A percentile compares a stretch with the other conserved stretches of the same genome.
Evolutionary conservation across 78 protist species (phyloP).

Genomic region (Guillardia theta): DNA sequence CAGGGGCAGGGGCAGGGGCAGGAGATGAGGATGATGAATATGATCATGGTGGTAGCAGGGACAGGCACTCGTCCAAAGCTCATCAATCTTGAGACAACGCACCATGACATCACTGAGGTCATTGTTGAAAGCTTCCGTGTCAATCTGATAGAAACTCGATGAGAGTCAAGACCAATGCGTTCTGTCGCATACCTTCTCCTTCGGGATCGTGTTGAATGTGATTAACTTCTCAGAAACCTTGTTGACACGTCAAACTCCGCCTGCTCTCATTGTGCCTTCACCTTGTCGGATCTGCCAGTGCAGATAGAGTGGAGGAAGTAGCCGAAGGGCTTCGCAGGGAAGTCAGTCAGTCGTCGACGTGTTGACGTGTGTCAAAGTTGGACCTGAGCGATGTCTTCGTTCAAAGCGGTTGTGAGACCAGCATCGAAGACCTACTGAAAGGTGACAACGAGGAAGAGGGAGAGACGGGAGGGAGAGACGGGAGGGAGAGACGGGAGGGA

Average conservation of each 20-base stretch:
- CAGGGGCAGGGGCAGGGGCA: too few species aligned
- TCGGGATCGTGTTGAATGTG: background rate
- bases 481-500: background rate
- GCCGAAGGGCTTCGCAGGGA: background rate
- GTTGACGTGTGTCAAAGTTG: background rate
- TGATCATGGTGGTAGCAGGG: background rate
- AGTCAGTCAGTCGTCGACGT: background rate
- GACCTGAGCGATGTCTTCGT: background rate
- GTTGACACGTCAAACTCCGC: background rate
- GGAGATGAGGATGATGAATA: background rate
- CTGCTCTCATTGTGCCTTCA: background rate
- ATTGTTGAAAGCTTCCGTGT: too few species aligned
- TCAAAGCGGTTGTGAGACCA: background rate
- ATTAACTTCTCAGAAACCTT: background rate
- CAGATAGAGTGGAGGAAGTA: constrained; percentile 34
- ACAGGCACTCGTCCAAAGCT: too few species aligned
- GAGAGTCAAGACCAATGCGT: too few species aligned
- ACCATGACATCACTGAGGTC: too few species aligned
- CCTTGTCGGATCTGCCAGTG: background rate
- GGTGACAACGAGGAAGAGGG: background rate
- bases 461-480: background rate
- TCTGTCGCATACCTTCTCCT: too few species aligned
- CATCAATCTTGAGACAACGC: too few species aligned
- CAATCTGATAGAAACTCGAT: too few species aligned
- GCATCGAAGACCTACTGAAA: constrained; percentile 29